Evolutionary conservation across 2,329 filamentous ascomycete species (phyloP).

Genomic region (Gyromitra esculenta): DNA sequence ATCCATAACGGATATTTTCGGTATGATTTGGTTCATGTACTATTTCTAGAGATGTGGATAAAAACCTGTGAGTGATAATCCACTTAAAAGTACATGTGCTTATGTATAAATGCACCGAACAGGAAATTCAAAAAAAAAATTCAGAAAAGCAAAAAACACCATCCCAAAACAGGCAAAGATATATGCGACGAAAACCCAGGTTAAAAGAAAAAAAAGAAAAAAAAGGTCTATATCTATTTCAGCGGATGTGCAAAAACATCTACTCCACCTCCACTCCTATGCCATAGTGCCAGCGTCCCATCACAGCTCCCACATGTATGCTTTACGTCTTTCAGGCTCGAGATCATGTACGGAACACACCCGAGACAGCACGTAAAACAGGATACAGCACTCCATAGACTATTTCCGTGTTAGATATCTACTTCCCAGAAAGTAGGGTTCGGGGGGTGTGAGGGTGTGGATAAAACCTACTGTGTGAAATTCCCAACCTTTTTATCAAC

Average conservation of each 20-base stretch:
- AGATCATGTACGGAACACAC: slow-evolving; percentile 65
- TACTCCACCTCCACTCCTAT: slow-evolving; percentile 63
- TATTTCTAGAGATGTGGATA: no score
- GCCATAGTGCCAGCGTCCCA: slow-evolving; percentile 63
- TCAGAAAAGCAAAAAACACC: background rate
- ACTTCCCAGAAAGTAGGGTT: no score
- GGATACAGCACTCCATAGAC: slow-evolving; percentile 63
- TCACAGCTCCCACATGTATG: slow-evolving; percentile 65
- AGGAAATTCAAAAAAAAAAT: background rate
- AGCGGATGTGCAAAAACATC: slow-evolving; percentile 60
- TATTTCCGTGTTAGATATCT: slow-evolving; percentile 51
- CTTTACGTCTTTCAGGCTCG: slow-evolving; percentile 64
- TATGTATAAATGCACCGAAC: no score
- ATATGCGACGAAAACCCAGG: background rate
- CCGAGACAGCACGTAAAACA: slow-evolving; percentile 63
- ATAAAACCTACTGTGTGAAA: slow-evolving; percentile 61
- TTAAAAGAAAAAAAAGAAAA: background rate
- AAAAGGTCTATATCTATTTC: slow-evolving; percentile 7
- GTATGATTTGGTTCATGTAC: no score
- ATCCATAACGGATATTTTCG: no score
- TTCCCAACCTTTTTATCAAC: slow-evolving; percentile 60
- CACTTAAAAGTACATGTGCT: no score
- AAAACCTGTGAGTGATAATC: background rate
- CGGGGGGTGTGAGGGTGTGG: background rate
- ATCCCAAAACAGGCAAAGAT: background rate